Evolutionary conservation across 2,329 filamentous ascomycete genomes (phyloP).

Genomic region (Mollisia scopiformis): DNA sequence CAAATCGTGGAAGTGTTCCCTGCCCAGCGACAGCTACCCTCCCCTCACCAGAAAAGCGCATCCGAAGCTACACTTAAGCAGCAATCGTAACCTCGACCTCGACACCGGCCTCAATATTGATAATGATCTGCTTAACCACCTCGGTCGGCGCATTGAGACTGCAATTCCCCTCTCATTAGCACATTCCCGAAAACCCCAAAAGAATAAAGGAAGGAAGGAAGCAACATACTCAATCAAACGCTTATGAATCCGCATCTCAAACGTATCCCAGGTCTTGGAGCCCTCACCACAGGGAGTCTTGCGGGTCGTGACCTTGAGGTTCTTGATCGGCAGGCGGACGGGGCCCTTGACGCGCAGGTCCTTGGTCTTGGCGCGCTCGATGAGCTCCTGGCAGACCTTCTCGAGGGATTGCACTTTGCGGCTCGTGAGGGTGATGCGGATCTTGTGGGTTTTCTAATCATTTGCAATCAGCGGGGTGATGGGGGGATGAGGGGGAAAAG

Average conservation of each 20-base stretch:
- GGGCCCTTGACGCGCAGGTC: slow-evolving; percentile 98
- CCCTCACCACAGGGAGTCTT: slow-evolving; percentile 99
- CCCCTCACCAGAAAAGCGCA: not conserved
- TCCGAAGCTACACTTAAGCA: slow-evolving; percentile 56
- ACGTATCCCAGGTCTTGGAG: slow-evolving; percentile 99
- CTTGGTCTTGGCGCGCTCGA: slow-evolving; percentile 98
- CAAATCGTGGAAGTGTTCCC: slow-evolving; percentile 24
- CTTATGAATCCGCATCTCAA: slow-evolving; percentile 99
- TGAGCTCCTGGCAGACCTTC: slow-evolving; percentile 97
- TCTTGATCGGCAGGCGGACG: slow-evolving; percentile 97
- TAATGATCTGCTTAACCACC: slow-evolving; percentile 95
- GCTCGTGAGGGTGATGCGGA: slow-evolving; percentile 95
- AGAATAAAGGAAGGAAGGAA: too few relatives aligned
- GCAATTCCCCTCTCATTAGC: too few relatives aligned
- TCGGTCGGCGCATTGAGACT: slow-evolving; percentile 96
- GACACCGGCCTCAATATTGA: slow-evolving; percentile 93
- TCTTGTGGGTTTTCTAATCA: slow-evolving; percentile 86
- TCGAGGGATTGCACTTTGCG: slow-evolving; percentile 95
- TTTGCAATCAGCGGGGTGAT: not conserved
- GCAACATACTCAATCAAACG: slow-evolving; percentile 83
- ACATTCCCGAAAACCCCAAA: too few relatives aligned
- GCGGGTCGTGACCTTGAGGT: slow-evolving; percentile 76
- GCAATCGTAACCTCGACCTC: slow-evolving; percentile 94
- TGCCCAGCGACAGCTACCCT: slow-evolving; percentile 6
- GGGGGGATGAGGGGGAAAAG: not conserved